phyloP scores from a whole-genome alignment of 345 rosid species.

The Hevea brasiliensis region DNA sequence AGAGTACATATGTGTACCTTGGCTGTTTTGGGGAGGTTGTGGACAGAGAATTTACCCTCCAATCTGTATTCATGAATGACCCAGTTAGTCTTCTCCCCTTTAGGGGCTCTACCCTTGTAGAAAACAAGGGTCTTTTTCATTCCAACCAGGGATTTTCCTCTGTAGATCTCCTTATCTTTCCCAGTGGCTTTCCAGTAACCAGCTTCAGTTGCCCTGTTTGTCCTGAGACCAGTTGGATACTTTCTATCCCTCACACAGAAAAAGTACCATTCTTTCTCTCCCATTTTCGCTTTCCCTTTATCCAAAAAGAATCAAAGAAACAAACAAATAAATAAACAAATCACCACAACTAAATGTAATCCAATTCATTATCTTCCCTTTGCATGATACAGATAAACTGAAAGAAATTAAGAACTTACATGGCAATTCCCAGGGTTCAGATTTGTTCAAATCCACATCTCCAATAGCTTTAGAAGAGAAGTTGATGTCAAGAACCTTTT shows the following conservation, averaged over 20 bases:
- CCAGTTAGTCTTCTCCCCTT: conserved; percentile 83
- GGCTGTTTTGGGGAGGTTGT: conserved; percentile 74
- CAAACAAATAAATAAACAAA: background rate
- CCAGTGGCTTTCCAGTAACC: conserved; percentile 99
- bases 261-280: conserved; percentile 94
- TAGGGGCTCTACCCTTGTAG: conserved; percentile 89
- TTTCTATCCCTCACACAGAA: conserved; percentile 88
- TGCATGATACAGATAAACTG: too few relatives aligned
- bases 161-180: conserved; percentile 78
- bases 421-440: conserved; percentile 98
- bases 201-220: conserved; percentile 84
- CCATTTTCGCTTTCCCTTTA: conserved; percentile 93
- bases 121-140: conserved; percentile 96
- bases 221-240: conserved; percentile 85
- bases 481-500: conserved; percentile 57
- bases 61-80: conserved; percentile 88
- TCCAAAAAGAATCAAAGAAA: conserved; percentile 9
- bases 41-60: conserved; percentile 69
- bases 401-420: conserved; percentile 42
- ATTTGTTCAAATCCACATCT: conserved; percentile 90
- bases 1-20: conserved; percentile 42
- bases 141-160: conserved; percentile 73
- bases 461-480: conserved; percentile 80
- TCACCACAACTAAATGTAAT: background rate
- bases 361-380: background rate